Evolutionary conservation across 805 yeast genomes (phyloP).

Genomic region (Kluyveromyces wickerhamii): DNA sequence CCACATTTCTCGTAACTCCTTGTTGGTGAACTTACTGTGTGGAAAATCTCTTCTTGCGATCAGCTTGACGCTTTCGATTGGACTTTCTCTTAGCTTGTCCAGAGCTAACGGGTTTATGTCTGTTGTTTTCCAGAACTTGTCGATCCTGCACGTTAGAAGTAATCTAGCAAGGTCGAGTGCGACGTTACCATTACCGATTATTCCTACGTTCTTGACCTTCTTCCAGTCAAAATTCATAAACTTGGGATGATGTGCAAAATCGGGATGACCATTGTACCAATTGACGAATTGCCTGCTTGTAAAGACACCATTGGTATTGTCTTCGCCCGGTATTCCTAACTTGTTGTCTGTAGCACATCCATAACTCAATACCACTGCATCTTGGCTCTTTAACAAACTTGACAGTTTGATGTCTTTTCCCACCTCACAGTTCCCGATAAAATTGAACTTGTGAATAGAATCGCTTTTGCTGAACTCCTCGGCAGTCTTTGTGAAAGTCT

Average conservation of each 20-base stretch:
- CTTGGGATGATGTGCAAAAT: constrained; percentile 27
- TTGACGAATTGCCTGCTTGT: constrained; percentile 84
- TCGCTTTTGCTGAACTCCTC: constrained; percentile 17
- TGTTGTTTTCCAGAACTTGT: constrained; percentile 52
- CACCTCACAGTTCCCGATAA: constrained; percentile 63
- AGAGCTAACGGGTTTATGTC: constrained; percentile 66
- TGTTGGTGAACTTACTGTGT: constrained; percentile 85
- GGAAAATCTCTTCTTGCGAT: constrained; percentile 82
- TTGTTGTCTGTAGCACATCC: constrained; percentile 63
- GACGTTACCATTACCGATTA: constrained; percentile 96
- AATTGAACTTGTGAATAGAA: constrained; percentile 37
- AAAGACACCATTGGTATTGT: constrained; percentile 51
- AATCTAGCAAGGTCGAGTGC: constrained; percentile 87
- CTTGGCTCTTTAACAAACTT: constrained; percentile 47
- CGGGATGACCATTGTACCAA: constrained; percentile 94
- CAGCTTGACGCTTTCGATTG: constrained; percentile 57
- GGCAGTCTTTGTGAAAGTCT: constrained; percentile 54
- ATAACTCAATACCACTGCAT: constrained; percentile 72
- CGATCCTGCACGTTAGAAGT: constrained; percentile 44
- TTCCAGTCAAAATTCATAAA: constrained; percentile 49
- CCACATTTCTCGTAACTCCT: constrained; percentile 80
- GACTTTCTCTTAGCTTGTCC: constrained; percentile 40
- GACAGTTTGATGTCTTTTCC: constrained; percentile 54
- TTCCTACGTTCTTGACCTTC: constrained; percentile 55
- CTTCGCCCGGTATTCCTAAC: constrained; percentile 51